A percentile compares a stretch with the other conserved stretches of the same genome.
These are phyloP conservation scores for Simplicillium aogashimaense DNA, from an alignment of 2,329 filamentous ascomycete species.

Conservation along the genomic window DNA sequence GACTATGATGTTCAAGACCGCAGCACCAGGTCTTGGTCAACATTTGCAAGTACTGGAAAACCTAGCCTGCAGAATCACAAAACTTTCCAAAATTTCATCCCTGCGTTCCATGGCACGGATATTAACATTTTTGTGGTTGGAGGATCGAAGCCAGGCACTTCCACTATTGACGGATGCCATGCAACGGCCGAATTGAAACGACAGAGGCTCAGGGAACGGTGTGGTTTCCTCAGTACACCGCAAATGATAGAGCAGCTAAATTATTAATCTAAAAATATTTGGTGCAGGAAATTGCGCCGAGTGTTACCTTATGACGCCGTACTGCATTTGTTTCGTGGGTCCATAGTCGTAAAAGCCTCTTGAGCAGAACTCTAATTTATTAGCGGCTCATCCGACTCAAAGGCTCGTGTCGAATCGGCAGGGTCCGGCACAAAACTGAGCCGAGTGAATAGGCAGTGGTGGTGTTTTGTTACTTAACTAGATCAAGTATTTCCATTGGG, in stretches of 20 bases:
- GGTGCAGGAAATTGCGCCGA: too few species aligned
- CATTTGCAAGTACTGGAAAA: conserved; percentile 29
- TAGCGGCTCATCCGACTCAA: too few species aligned
- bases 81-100: conserved; percentile 31
- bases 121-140: conserved; percentile 31
- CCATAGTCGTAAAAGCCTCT: too few species aligned
- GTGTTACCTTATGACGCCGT: too few species aligned
- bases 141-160: conserved; percentile 30
- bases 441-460: too few species aligned
- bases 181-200: conserved; percentile 22
- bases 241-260: conserved; percentile 30
- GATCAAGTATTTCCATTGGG: too few species aligned
- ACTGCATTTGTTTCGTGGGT: too few species aligned
- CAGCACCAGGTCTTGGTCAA: conserved; percentile 35
- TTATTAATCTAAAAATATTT: conserved; percentile 16
- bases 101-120: conserved; percentile 20
- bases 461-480: too few species aligned
- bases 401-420: too few species aligned
- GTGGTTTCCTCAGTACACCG: conserved; percentile 33
- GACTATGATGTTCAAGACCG: conserved; percentile 29
- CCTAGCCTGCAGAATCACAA: conserved; percentile 19
- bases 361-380: too few species aligned
- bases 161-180: conserved; percentile 22
- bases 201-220: conserved; percentile 35
- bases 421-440: too few species aligned